These are phyloP conservation scores for Pyricularia pennisetigena DNA, from an alignment of 2,329 filamentous ascomycete genomes.

Conservation along the genomic window DNA sequence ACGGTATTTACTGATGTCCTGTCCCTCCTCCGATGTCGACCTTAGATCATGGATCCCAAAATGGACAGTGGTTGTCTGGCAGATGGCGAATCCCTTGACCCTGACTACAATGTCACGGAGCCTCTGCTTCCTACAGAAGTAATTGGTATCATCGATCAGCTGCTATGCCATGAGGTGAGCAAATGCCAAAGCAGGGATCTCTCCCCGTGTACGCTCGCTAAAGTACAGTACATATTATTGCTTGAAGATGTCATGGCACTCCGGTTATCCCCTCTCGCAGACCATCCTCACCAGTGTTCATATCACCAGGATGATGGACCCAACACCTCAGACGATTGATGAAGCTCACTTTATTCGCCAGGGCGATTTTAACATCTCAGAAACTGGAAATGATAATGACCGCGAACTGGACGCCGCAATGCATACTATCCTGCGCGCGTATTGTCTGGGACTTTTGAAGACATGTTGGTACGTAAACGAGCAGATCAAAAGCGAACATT, in stretches of 20 bases:
- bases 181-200: background rate
- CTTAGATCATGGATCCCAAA: constrained; percentile 94
- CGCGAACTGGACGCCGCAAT: constrained; percentile 25
- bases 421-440: constrained; percentile 64
- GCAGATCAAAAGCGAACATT: constrained; percentile 72
- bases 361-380: constrained; percentile 15
- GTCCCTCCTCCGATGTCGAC: constrained; percentile 3
- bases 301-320: constrained; percentile 71
- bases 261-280: constrained; percentile 90
- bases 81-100: constrained; percentile 71
- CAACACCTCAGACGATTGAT: constrained; percentile 51
- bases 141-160: constrained; percentile 86
- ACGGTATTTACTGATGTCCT: background rate
- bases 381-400: constrained; percentile 13
- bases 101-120: constrained; percentile 65
- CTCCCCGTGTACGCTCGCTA: background rate
- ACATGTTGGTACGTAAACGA: constrained; percentile 70
- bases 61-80: constrained; percentile 91
- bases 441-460: constrained; percentile 78
- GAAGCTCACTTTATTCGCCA: constrained; percentile 52
- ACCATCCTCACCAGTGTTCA: constrained; percentile 91
- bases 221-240: background rate
- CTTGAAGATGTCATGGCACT: constrained; percentile 82
- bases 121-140: constrained; percentile 67
- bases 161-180: constrained; percentile 75